phyloP scores from a whole-genome alignment of 768 basidiomycete species.

The Termitomyces sp. region DNA sequence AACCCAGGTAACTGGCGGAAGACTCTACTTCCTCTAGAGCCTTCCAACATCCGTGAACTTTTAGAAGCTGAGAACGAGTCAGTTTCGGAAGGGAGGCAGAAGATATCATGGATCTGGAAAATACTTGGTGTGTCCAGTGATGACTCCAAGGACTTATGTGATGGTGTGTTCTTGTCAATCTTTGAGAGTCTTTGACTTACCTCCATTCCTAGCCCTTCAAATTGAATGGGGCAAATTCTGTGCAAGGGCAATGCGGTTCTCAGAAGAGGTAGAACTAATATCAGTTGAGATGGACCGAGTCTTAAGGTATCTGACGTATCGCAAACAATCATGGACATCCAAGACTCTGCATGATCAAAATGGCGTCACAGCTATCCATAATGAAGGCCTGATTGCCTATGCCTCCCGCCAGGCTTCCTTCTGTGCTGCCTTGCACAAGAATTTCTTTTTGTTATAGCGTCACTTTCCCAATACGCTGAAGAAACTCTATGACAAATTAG shows the following conservation, averaged over 20 bases:
- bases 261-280: conserved; percentile 2
- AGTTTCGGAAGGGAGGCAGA: conserved; percentile 1
- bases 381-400: background rate
- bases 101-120: conserved; percentile 12
- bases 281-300: conserved; percentile 6
- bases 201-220: background rate
- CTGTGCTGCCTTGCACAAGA: background rate
- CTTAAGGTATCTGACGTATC: background rate
- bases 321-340: background rate
- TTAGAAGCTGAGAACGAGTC: conserved; percentile 1
- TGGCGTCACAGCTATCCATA: background rate
- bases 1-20: background rate
- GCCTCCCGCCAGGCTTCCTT: background rate
- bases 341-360: background rate
- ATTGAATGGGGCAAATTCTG: conserved; percentile 6
- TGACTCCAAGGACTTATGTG: background rate
- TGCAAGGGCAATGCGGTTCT: background rate
- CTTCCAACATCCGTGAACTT: conserved; percentile 9
- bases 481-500: background rate
- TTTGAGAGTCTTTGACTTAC: background rate
- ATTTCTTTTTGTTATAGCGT: background rate
- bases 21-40: background rate
- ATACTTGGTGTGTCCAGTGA: background rate
- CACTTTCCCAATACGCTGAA: background rate
- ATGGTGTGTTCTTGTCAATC: conserved; percentile 19